Conservation (phyloP, 2,329 filamentous ascomycete genomes). For the Botrytis hyacinthi region DNA sequence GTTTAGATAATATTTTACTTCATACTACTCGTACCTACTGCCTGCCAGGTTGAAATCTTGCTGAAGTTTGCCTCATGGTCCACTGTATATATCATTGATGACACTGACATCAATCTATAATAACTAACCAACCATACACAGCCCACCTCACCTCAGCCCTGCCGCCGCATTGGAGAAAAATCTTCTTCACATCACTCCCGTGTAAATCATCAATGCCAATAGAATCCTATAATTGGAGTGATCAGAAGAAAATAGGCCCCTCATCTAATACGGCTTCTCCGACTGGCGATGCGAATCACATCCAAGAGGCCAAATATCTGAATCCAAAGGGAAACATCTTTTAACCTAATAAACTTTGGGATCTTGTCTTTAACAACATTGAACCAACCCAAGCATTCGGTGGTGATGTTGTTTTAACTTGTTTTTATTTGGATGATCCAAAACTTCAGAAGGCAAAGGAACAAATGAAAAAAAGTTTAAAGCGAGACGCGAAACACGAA, state of each 20-base stretch:
- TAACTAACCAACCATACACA: constrained; percentile 1
- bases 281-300: constrained; percentile 20
- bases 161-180: not conserved
- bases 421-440: not conserved
- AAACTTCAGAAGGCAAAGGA: not conserved
- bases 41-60: too few relatives aligned
- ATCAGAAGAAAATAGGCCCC: constrained; percentile 1
- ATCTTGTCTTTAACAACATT: constrained; percentile 16
- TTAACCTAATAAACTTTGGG: constrained; percentile 23
- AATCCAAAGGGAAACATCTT: constrained; percentile 20
- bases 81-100: not conserved
- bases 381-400: not conserved
- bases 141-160: constrained; percentile 11
- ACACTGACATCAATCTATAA: not conserved
- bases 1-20: not conserved
- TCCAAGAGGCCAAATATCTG: constrained; percentile 19
- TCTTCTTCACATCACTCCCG: not conserved
- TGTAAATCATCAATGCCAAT: not conserved
- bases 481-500: constrained; percentile 30
- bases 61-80: not conserved
- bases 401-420: not conserved
- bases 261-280: constrained; percentile 26
- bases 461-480: not conserved
- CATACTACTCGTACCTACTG: not conserved
- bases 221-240: not conserved